Evolutionary conservation across 2,329 filamentous ascomycete genomes (phyloP).

Genomic region (Capronia coronata): DNA sequence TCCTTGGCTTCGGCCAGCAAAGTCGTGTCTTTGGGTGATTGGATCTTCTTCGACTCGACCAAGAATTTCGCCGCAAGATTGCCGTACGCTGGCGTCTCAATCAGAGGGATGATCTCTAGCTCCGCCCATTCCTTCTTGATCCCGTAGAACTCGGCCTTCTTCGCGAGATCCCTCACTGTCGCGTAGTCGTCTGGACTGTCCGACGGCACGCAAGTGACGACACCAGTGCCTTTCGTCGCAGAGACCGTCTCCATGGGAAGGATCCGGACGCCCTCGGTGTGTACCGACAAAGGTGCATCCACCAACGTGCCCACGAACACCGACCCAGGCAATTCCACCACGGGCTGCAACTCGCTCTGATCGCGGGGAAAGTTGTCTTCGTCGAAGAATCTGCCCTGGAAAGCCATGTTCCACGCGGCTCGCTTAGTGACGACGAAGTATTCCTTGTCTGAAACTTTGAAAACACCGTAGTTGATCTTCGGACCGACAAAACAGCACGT

Average conservation of each 20-base stretch:
- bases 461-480: conserved; percentile 80
- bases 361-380: conserved; percentile 43
- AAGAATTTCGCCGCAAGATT: conserved; percentile 76
- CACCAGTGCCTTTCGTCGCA: conserved; percentile 88
- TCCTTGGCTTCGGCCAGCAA: conserved; percentile 92
- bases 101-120: conserved; percentile 80
- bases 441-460: conserved; percentile 64
- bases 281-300: conserved; percentile 78
- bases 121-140: conserved; percentile 97
- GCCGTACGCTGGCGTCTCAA: conserved; percentile 80
- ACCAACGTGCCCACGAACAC: conserved; percentile 83
- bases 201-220: conserved; percentile 91
- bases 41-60: conserved; percentile 90
- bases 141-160: conserved; percentile 93
- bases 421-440: conserved; percentile 76
- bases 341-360: conserved; percentile 68
- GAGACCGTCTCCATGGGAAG: conserved; percentile 93
- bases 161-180: conserved; percentile 76
- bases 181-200: conserved; percentile 95
- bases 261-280: conserved; percentile 77
- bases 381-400: conserved; percentile 73
- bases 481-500: conserved; percentile 93
- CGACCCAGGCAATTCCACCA: conserved; percentile 67
- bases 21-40: conserved; percentile 88
- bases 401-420: conserved; percentile 89